phyloP scores from a whole-genome alignment of 306 rosid genomes.

The Trifolium dubium region DNA sequence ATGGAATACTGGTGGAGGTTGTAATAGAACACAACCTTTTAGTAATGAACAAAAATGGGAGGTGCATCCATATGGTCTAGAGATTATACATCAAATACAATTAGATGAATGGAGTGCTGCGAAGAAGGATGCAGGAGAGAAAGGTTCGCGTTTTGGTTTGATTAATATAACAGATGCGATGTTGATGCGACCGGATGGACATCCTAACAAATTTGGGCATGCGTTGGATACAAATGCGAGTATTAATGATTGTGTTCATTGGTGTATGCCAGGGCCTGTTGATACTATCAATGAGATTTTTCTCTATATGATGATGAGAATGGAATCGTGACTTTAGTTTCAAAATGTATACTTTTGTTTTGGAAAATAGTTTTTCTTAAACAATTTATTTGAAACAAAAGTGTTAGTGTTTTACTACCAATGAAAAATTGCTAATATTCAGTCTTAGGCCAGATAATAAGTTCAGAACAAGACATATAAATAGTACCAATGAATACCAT shows the following conservation, averaged over 20 bases:
- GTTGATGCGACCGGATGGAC: constrained; percentile 89
- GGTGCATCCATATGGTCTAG: constrained; percentile 45
- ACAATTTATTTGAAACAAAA: not conserved
- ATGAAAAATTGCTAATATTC: not conserved
- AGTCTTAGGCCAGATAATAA: not conserved
- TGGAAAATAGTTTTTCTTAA: not conserved
- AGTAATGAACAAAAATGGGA: constrained; percentile 47
- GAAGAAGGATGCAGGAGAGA: constrained; percentile 44
- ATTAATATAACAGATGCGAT: constrained; percentile 64
- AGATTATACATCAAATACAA: constrained; percentile 52
- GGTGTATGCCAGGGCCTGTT: constrained; percentile 97
- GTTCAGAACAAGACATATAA: no score
- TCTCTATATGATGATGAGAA: constrained; percentile 54
- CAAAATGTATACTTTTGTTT: not conserved
- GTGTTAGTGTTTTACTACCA: not conserved
- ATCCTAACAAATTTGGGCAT: constrained; percentile 67
- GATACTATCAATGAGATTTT: constrained; percentile 89
- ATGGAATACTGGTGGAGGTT: constrained; percentile 81
- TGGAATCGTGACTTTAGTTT: not conserved
- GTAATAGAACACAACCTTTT: constrained; percentile 62
- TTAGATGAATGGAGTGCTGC: constrained; percentile 62
- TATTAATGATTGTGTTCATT: constrained; percentile 83
- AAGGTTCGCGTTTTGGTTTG: constrained; percentile 55
- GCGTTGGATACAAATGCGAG: constrained; percentile 44
- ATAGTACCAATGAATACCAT: no score